These are phyloP conservation scores for Eucalyptus marginata DNA, from an alignment of 345 rosid species.

Conservation along the genomic window DNA sequence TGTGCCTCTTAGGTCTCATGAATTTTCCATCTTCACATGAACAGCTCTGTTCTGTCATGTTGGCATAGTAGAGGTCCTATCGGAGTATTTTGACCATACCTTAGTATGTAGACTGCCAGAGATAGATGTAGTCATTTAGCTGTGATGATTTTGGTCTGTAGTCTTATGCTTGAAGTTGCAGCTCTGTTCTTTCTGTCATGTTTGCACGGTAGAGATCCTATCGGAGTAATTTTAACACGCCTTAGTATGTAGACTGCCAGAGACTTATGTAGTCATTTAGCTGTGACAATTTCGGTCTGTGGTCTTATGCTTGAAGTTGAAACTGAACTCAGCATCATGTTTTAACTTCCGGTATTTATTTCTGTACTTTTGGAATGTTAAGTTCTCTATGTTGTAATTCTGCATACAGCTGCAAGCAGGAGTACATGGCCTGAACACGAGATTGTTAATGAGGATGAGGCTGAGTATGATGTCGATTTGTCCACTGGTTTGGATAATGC, in stretches of 20 bases:
- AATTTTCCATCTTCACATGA: not conserved
- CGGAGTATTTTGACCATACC: not conserved
- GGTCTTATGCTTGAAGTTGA: not conserved
- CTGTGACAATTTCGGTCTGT: not conserved
- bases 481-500: constrained; percentile 23
- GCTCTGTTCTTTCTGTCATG: not conserved
- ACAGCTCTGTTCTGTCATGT: not conserved
- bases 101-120: not conserved
- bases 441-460: constrained; percentile 55
- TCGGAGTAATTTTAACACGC: not conserved
- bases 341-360: not conserved
- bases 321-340: not conserved
- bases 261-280: not conserved
- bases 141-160: not conserved
- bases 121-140: not conserved
- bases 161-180: not conserved
- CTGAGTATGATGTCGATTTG: constrained; percentile 50
- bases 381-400: not conserved
- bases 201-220: not conserved
- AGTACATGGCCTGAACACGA: constrained; percentile 77
- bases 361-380: not conserved
- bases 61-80: not conserved
- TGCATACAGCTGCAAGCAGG: constrained; percentile 54
- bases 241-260: not conserved
- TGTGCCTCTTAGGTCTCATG: not conserved